Evolutionary conservation across 768 basidiomycete species (phyloP).

Genomic region (Butyriboletus loyo): DNA sequence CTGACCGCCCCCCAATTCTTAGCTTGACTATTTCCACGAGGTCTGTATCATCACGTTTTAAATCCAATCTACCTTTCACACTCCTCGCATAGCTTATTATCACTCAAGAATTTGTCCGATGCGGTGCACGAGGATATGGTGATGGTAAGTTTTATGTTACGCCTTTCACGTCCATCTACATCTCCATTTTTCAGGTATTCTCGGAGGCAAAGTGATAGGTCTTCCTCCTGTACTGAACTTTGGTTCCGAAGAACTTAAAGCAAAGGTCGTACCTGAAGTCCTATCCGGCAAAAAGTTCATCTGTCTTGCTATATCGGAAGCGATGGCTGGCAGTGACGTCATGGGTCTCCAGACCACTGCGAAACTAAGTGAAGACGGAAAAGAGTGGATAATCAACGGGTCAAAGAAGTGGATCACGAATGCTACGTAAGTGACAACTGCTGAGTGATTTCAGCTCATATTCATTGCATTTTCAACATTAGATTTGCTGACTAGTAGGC

Average conservation of each 20-base stretch:
- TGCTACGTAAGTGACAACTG: slow-evolving; percentile 36
- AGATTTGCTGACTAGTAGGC: slow-evolving; percentile 42
- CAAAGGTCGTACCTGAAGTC: slow-evolving; percentile 47
- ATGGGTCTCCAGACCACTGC: slow-evolving; percentile 60
- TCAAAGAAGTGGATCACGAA: slow-evolving; percentile 78
- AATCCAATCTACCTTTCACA: background rate
- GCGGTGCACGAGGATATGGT: slow-evolving; percentile 59
- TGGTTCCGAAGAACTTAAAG: slow-evolving; percentile 49
- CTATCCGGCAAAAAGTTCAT: slow-evolving; percentile 67
- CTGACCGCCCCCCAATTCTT: slow-evolving; percentile 20
- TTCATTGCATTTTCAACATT: slow-evolving; percentile 5
- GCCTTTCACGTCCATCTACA: background rate
- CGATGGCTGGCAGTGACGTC: slow-evolving; percentile 72
- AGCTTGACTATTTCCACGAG: slow-evolving; percentile 72
- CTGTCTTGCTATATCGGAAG: slow-evolving; percentile 72
- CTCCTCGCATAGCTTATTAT: slow-evolving; percentile 46
- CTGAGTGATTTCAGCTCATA: background rate
- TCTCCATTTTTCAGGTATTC: slow-evolving; percentile 29
- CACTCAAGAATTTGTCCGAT: slow-evolving; percentile 59
- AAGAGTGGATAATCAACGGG: slow-evolving; percentile 66
- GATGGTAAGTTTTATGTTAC: slow-evolving; percentile 44
- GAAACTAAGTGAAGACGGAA: slow-evolving; percentile 61
- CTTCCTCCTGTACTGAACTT: slow-evolving; percentile 73
- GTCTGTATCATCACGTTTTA: slow-evolving; percentile 40
- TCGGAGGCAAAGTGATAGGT: slow-evolving; percentile 65